Conservation (phyloP, 805 yeast genomes). For the Candida xyloterini region DNA sequence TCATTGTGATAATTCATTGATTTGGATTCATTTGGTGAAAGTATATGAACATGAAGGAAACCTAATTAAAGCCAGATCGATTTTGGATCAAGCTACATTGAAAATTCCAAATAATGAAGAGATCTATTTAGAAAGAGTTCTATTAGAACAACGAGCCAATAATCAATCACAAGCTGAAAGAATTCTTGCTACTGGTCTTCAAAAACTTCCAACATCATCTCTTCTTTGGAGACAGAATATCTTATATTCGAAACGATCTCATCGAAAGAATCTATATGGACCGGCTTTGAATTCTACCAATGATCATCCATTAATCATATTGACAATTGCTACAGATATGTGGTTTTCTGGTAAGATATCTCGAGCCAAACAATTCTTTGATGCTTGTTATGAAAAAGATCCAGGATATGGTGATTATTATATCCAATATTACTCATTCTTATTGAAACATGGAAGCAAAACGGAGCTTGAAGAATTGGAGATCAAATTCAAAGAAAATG, state of each 20-base stretch:
- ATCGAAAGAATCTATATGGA: slow-evolving; percentile 53
- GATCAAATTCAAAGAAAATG: slow-evolving; percentile 37
- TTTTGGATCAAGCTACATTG: slow-evolving; percentile 63
- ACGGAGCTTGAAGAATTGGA: slow-evolving; percentile 38
- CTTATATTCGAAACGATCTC: slow-evolving; percentile 38
- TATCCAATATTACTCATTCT: slow-evolving; percentile 58
- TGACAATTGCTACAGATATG: slow-evolving; percentile 64
- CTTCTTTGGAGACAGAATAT: slow-evolving; percentile 66
- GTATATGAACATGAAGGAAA: slow-evolving; percentile 45
- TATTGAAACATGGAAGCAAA: slow-evolving; percentile 37
- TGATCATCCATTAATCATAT: slow-evolving; percentile 55
- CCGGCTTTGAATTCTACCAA: slow-evolving; percentile 70
- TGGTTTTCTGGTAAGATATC: slow-evolving; percentile 61
- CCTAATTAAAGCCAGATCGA: slow-evolving; percentile 62
- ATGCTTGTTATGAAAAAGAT: slow-evolving; percentile 52
- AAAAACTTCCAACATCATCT: slow-evolving; percentile 56
- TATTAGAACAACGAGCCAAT: slow-evolving; percentile 51
- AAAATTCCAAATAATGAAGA: slow-evolving; percentile 45
- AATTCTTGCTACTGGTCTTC: slow-evolving; percentile 56
- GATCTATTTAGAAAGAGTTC: slow-evolving; percentile 58
- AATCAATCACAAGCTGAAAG: slow-evolving; percentile 52
- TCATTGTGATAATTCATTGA: slow-evolving; percentile 39
- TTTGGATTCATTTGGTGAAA: slow-evolving; percentile 57
- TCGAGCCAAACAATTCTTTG: slow-evolving; percentile 72
- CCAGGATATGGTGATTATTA: slow-evolving; percentile 72